These are phyloP conservation scores for Dipodascopsis tothii DNA, from an alignment of 805 yeast species.

Conservation along the genomic window DNA sequence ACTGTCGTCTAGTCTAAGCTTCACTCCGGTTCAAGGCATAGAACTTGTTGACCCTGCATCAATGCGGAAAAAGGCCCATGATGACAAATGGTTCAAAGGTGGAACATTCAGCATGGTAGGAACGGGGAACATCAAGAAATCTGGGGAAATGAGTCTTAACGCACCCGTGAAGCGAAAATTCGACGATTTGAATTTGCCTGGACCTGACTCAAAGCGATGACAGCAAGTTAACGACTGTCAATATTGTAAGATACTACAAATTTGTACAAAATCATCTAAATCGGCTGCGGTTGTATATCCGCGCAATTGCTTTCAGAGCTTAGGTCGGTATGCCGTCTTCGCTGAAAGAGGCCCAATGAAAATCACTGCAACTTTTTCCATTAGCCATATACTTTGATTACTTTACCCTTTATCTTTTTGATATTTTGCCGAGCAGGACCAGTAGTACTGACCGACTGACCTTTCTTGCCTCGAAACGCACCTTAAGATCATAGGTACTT, in stretches of 20 bases:
- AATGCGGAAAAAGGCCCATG: slow-evolving; percentile 3
- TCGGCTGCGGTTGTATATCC: neutral
- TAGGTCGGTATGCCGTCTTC: slow-evolving; percentile 13
- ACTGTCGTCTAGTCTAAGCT: slow-evolving; percentile 22
- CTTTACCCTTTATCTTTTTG: slow-evolving; percentile 16
- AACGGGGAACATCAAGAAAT: neutral
- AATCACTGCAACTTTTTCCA: slow-evolving; percentile 7
- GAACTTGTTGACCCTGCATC: slow-evolving; percentile 26
- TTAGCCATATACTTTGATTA: neutral
- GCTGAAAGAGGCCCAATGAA: slow-evolving; percentile 14
- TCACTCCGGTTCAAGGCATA: slow-evolving; percentile 27
- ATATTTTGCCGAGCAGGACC: slow-evolving; percentile 23
- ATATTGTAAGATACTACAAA: too few species aligned
- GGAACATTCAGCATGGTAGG: slow-evolving; percentile 20
- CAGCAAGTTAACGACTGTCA: too few species aligned
- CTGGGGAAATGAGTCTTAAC: neutral
- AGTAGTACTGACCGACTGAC: slow-evolving; percentile 18
- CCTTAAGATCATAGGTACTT: slow-evolving; percentile 25
- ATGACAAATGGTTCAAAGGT: slow-evolving; percentile 26
- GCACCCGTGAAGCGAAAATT: neutral
- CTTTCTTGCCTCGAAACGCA: slow-evolving; percentile 15
- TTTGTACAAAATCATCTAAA: too few species aligned
- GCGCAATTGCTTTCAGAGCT: neutral
- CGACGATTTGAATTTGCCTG: neutral
- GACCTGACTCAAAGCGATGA: neutral